Base-by-base conservation (phyloP, 2,329 filamentous ascomycete species). In the Pochonia chlamydosporia region DNA sequence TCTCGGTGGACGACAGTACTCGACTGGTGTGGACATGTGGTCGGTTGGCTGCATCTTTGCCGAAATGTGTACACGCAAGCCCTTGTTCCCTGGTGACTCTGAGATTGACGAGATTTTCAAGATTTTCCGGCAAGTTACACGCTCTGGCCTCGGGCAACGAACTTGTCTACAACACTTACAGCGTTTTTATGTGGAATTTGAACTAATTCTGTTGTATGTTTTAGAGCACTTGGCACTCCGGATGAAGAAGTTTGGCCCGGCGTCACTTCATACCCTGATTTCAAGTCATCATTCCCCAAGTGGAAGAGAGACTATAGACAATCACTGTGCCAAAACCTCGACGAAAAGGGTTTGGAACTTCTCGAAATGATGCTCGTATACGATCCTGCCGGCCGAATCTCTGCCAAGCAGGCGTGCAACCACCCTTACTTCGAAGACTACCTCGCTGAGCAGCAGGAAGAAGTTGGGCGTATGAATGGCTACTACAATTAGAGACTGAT, bases 11-110 rank as follows among this genome's bases (percentile, higher is more conserved):
- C 84, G 90, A 44, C 89, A 95, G 66, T 96, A 96, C 71, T 93
- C 88, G 13, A 96, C 90, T 13, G 90, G 90, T 48, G 89, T 96
- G 36, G 90, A 96, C 62, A 96, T 96, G 87, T 96, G 90, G 90
- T 93, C 88, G 26, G 84, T 91, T 43, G 90, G 90, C 52, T 93
- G 89, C 67, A 96, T 96, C 67, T 95, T 96, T 66, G 90, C 91
- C 9, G 90, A 96, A 69, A 96, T 96, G 91, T 95, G 89, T 69
- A 96, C 90, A 2, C 82, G 89, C 60, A 95, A 95, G 70, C 89
- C 90, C 5, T 75, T 96, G 37, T 96, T 96, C 74, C 89, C 90
- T 11, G 90, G 90, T 49, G 90, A 96, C 64, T 93, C 88, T 85
- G 67, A 71, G 44, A 70, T 70, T 61, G 68, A 71, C 50, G 67